phyloP scores from a whole-genome alignment of 108 stramenopile genomes.

The Nitzschia sp. region DNA sequence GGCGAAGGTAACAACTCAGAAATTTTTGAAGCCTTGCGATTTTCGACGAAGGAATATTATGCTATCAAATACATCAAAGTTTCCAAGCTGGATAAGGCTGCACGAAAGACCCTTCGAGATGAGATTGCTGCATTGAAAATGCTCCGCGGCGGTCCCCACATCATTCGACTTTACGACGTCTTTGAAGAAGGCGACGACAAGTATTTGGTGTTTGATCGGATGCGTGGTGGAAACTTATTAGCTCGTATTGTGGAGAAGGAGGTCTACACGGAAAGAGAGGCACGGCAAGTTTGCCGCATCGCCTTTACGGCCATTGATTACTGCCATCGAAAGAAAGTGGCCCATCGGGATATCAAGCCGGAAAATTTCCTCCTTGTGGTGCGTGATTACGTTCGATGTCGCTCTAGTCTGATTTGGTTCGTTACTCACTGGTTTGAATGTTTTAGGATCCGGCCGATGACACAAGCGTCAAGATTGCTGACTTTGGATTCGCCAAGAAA shows the following conservation, averaged over 20 bases:
- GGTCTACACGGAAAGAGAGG: constrained; percentile 94
- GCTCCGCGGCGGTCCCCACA: constrained; percentile 78
- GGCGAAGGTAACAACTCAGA: constrained; percentile 77
- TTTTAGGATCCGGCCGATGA: constrained; percentile 28
- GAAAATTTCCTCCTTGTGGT: constrained; percentile 79
- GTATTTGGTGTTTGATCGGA: constrained; percentile 74
- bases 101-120: constrained; percentile 45
- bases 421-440: constrained; percentile 59
- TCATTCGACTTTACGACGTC: constrained; percentile 81
- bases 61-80: constrained; percentile 70
- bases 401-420: too few species aligned
- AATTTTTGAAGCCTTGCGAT: constrained; percentile 61
- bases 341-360: constrained; percentile 91
- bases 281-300: constrained; percentile 83
- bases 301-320: constrained; percentile 89
- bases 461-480: constrained; percentile 62
- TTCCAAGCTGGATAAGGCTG: constrained; percentile 33
- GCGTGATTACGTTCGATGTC: too few species aligned
- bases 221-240: constrained; percentile 90
- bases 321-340: constrained; percentile 76
- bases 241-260: constrained; percentile 93
- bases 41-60: constrained; percentile 38
- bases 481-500: constrained; percentile 97
- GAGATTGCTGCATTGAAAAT: constrained; percentile 67
- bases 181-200: constrained; percentile 62